Evolutionary conservation across 225 moss, liverwort and hornwort genomes (phyloP), one percentile per base, ranked within the genome.

Genomic region (Pseudisothecium myosuroides): DNA sequence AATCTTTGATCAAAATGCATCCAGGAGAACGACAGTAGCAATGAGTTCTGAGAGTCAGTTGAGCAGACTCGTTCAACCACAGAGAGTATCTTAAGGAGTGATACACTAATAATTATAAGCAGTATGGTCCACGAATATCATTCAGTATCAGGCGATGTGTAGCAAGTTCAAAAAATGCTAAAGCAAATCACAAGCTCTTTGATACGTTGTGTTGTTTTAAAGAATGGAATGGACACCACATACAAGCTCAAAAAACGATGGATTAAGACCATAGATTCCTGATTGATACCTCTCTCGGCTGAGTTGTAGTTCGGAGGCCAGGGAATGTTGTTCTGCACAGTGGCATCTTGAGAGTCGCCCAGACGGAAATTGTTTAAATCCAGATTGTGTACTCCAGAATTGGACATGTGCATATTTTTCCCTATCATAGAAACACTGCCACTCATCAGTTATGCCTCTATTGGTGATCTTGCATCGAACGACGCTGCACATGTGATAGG

Each of bases 221-320:
- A 50, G 26, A 62, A 34, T 43, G 49, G 37, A 81, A 81, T 41
- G n/a, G 14, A 81, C 32, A 75, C 19, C 34, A 65, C 3, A 72
- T 28, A 18, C 79, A 81, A n/a, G 55, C 83, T 80, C 56, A 61
- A 58, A 28, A 39, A 83, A 50, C 69, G 22, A 74, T 71, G 65
- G 32, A 65, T 11, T 73, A 19, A 23, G 24, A 79, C 22, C 55
- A 80, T 63, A 12, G 47, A 85, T 28, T 60, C 64, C 56, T 67
- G 58, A 65, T 52, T 45, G 20, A 32, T 89, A 93, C 94, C 94
- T 94, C 85, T 91, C 85, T 92, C 91, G 47, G 88, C 16, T 50
- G 87, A 74, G 82, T 85, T 90, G 87, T 87, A 94, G 67, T 90
- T 92, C 80, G 82, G 75, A 90, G 92, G 92, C 90, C 91, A 93